Evolutionary conservation across 805 yeast species (phyloP).

Genomic region (Hemisphaericaspora nanyangensis): DNA sequence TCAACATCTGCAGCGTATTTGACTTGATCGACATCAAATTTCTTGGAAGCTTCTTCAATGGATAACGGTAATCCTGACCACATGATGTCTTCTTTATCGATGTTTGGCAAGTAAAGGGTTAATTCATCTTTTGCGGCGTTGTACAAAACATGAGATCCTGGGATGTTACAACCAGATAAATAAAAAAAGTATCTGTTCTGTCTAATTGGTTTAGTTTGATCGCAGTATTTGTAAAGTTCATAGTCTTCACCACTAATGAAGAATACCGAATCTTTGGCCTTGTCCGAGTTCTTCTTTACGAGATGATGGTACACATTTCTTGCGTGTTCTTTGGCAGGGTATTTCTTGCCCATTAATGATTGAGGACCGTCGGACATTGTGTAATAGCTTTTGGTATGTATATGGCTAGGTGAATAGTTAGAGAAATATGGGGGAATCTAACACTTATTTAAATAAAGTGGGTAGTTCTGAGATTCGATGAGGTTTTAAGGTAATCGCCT

Average conservation of each 20-base stretch:
- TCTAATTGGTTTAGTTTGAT: conserved; percentile 72
- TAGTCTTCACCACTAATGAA: conserved; percentile 60
- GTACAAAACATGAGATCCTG: conserved; percentile 70
- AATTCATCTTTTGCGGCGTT: conserved; percentile 50
- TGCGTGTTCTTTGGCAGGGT: conserved; percentile 84
- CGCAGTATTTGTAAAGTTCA: conserved; percentile 69
- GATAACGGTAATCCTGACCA: conserved; percentile 91
- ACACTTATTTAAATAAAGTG: too few relatives aligned
- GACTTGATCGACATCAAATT: conserved; percentile 82
- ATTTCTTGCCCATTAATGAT: conserved; percentile 41
- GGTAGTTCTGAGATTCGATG: too few relatives aligned
- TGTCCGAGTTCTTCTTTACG: conserved; percentile 20
- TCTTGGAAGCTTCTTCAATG: conserved; percentile 56
- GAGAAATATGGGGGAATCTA: too few relatives aligned
- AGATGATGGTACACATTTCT: conserved; percentile 44
- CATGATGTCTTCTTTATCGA: conserved; percentile 87
- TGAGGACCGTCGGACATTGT: conserved; percentile 12
- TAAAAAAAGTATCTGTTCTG: conserved; percentile 92
- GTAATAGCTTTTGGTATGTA: too few relatives aligned
- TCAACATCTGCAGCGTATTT: conserved; percentile 53
- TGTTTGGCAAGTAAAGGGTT: conserved; percentile 73
- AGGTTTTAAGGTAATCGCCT: too few relatives aligned
- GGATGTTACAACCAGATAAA: conserved; percentile 75
- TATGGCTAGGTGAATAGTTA: too few relatives aligned
- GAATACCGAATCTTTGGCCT: conserved; percentile 26